Percentiles rank a stretch among this genome's conserved stretches.
Evolutionary conservation across 139 green algal genomes (phyloP).

Genomic region (Chlamydomonas eustigma): DNA sequence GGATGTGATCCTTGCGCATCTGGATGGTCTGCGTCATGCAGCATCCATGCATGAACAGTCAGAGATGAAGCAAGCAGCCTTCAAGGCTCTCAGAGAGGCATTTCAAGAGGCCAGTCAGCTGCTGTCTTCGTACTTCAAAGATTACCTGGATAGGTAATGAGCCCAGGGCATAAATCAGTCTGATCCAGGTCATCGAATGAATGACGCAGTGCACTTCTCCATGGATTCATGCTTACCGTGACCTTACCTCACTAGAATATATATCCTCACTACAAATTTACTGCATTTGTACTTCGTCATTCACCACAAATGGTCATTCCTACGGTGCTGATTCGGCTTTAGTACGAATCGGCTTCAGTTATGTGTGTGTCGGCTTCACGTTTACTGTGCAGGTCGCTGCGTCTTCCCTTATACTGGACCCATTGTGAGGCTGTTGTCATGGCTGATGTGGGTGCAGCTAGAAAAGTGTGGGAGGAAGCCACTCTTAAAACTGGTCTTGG

Average conservation of each 20-base stretch:
- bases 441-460: conserved; percentile 42
- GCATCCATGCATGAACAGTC: not conserved
- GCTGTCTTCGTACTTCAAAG: conserved; percentile 56
- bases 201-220: too few species aligned
- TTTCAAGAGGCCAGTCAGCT: conserved; percentile 29
- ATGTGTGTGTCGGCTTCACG: not conserved
- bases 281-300: too few species aligned
- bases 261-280: too few species aligned
- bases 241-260: too few species aligned
- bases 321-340: too few species aligned
- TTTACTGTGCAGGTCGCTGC: not conserved
- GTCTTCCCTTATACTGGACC: conserved; percentile 55
- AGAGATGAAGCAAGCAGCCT: conserved; percentile 2
- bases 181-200: too few species aligned
- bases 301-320: too few species aligned
- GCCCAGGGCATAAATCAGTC: too few species aligned
- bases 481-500: not conserved
- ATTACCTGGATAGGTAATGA: conserved; percentile 23
- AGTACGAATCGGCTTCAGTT: too few species aligned
- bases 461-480: conserved; percentile 65
- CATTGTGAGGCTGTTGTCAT: conserved; percentile 55
- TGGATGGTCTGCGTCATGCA: conserved; percentile 54
- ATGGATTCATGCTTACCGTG: too few species aligned
- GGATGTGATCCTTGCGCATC: conserved; percentile 56
- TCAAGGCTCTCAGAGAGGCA: conserved; percentile 5